Evolutionary conservation across 805 yeast species (phyloP), one percentile per base, ranked within the genome.

Genomic region (Suhomyces faveliae): DNA sequence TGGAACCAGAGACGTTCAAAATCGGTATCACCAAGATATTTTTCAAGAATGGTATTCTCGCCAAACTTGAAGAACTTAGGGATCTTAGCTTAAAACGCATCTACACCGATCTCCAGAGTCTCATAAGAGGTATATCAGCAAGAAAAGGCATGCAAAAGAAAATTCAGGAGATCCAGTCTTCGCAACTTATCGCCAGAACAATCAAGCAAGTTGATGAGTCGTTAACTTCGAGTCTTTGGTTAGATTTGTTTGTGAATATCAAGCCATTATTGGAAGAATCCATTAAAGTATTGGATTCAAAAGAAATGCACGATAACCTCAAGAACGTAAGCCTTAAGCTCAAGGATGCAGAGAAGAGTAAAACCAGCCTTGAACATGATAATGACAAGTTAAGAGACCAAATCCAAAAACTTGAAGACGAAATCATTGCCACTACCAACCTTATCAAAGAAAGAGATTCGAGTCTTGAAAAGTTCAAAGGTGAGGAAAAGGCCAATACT

Each of bases 231-330:
- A 83, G 83, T 60, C 86, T 87, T 15, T 94, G 99, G 99, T 87
- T 87, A 66, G 79, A 77, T 43, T 70, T 94, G 40, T 82, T 83
- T 50, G 71, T 81, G 17, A 79, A 80, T 46, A 70, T 92, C 55
- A 88, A 86, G 55, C 98, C 98, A 1, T 63, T 90, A 37, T 67
- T 90, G 11, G 81, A 73, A 50, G 87, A 84, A 40, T 78, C 84
- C 5, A 77, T 80, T 19, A 84, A 82, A 48, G 78, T 81, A 4
- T 67, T 78, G 35, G 84, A 81, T 58, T 73, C 81, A 3, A 80
- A 79, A 48, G 79, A 77, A 47, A 70, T 83, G 50, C 77, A 78
- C 48, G 81, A 80, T 20, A 79, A 85, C 48, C 67, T 89, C 20
- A 75, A 76, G 40, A 57, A 67, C 1, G 65, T 85, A 35, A 84